Conservation (phyloP, 202 grass and related monocot species). For the Brachypodium distachyon region DNA sequence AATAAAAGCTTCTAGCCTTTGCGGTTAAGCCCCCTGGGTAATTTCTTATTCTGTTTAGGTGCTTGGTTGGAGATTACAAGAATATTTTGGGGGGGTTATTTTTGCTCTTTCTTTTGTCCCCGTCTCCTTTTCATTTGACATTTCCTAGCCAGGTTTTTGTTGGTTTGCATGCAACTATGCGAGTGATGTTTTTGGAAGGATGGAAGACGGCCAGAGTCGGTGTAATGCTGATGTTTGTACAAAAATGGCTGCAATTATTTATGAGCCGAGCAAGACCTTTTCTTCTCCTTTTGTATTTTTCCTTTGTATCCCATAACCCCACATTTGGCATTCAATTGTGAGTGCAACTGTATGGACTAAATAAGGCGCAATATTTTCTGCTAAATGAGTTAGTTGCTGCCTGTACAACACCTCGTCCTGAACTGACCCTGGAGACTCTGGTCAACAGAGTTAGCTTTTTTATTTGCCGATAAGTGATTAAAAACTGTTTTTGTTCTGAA, state of each 20-base stretch:
- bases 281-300: background rate
- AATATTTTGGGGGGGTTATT: background rate
- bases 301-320: background rate
- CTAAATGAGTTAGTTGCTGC: no score
- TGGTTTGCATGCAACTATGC: background rate
- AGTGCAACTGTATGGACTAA: background rate
- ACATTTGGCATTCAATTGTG: background rate
- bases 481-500: no score
- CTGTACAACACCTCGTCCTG: no score
- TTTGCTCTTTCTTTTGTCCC: background rate
- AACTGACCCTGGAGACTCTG: no score
- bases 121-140: slow-evolving; percentile 12
- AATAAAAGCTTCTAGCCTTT: slow-evolving; percentile 15
- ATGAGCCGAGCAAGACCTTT: background rate
- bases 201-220: background rate
- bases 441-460: no score
- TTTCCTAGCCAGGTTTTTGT: slow-evolving; percentile 18
- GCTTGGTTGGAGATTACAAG: background rate
- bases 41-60: background rate
- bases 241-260: background rate
- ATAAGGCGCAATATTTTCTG: no score
- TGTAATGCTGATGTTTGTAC: background rate
- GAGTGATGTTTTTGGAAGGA: slow-evolving; percentile 8
- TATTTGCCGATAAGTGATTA: no score
- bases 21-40: background rate